Base-by-base conservation (phyloP, 1,139 yeast species). In the Martiniozyma asiatica region DNA sequence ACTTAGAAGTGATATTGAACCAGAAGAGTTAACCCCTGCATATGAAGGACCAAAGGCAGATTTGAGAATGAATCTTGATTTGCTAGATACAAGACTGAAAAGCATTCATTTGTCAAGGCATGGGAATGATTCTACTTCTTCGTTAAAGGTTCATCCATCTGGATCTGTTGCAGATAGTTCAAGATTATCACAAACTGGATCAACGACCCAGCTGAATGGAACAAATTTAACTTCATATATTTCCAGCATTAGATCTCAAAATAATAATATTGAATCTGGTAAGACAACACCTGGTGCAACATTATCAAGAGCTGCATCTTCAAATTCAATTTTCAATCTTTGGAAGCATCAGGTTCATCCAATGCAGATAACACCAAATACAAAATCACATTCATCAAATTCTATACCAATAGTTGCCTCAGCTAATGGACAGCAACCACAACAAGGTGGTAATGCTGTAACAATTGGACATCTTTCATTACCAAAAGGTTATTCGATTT, bases 11-110 rank as follows among this genome's bases (percentile, higher is more conserved):
- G 68, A 60, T 20, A 52, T 58, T 7, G 68, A 58, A 10, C 35
- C 41, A 4, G 69, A 61, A 24, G 69, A 65, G 25, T 54, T 74
- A 23, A 66, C 87, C 1, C 89, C 92, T 0, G 65, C 67, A 1
- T 78, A 78, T 48, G 65, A 59, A 35, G 72, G 73, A 4, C 69
- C 73, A 2, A 51, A 59, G n/a, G 69, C 70, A 1, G 44, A 44
- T 15, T 35, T 49, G 4, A 37, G 35, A 5, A 41, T 50, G 25
- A 50, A 51, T 27, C 24, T 53, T 20, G 53, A 44, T 17, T 31
- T 46, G 7, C 35, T 53, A 26, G 53, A 52, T 27, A 44, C 49
- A 8, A 37, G 55, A 21, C 39, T 53, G 17, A 36, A 42, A 20
- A 41, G 38, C 12, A 40, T 45, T 14, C 40, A 40, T 20, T 14